phyloP scores from a whole-genome alignment of 345 rosid genomes.

The Eucalyptus victrix region DNA sequence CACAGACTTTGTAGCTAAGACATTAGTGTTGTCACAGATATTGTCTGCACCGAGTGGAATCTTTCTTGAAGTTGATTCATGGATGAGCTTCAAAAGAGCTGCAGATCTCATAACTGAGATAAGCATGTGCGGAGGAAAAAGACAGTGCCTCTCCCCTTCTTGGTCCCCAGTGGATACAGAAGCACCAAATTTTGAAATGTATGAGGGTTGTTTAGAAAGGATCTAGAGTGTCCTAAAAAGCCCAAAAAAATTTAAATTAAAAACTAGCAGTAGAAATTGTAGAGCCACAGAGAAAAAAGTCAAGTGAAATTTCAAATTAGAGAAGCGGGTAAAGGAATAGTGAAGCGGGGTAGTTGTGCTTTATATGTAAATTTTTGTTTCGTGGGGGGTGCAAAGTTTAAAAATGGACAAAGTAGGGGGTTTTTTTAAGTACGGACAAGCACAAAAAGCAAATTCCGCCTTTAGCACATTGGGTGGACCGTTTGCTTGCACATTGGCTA shows the following conservation, averaged over 20 bases:
- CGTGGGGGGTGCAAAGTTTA: background rate
- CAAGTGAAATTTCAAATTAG: background rate
- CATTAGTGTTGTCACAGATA: background rate
- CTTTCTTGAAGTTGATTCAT: background rate
- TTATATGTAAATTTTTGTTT: background rate
- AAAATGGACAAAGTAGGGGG: background rate
- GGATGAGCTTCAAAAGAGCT: background rate
- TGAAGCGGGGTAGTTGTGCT: background rate
- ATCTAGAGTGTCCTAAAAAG: background rate
- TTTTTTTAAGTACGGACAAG: background rate
- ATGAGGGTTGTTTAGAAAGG: background rate
- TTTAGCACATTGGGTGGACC: background rate
- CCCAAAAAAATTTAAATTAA: background rate
- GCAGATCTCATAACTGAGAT: background rate
- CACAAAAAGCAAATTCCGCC: background rate
- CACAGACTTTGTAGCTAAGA: background rate
- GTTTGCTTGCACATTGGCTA: background rate
- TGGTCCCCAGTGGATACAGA: background rate
- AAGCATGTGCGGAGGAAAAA: background rate
- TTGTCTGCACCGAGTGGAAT: background rate
- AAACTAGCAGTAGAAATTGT: background rate
- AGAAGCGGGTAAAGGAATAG: background rate
- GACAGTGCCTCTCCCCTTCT: background rate
- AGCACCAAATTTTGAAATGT: background rate
- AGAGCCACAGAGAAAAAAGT: background rate